Evolutionary conservation across 2,329 filamentous ascomycete species (phyloP).

Genomic region (Tolypocladium tropicale): DNA sequence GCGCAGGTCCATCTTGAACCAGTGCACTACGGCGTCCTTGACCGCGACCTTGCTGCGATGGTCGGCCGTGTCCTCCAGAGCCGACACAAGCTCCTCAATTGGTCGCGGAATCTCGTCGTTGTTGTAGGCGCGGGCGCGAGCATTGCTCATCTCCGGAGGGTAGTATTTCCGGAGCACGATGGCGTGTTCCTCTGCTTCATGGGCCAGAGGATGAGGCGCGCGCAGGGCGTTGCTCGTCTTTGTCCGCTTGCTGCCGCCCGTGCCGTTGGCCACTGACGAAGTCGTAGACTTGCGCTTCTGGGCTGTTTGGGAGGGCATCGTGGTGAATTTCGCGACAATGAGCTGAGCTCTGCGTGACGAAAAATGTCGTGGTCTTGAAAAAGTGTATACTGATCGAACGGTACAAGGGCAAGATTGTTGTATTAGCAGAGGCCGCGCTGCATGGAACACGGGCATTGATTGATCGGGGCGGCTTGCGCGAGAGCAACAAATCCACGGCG

Average conservation of each 20-base stretch:
- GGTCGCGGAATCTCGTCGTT: constrained; percentile 60
- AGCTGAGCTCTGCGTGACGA: neutral
- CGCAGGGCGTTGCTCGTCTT: constrained; percentile 24
- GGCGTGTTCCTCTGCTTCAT: constrained; percentile 40
- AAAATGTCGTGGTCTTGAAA: neutral
- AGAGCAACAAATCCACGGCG: neutral
- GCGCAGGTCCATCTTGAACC: constrained; percentile 81
- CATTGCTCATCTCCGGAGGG: constrained; percentile 76
- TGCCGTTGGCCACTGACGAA: constrained; percentile 11
- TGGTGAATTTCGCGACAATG: constrained; percentile 5
- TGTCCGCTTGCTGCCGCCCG: constrained; percentile 21
- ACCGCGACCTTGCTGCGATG: constrained; percentile 40
- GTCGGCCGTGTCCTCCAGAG: constrained; percentile 49
- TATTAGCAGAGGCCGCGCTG: too few relatives aligned
- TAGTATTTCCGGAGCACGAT: constrained; percentile 70
- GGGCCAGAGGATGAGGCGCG: constrained; percentile 35
- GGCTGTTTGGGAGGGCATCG: constrained; percentile 16
- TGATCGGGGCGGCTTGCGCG: neutral
- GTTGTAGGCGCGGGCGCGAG: constrained; percentile 64
- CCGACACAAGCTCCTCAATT: constrained; percentile 54
- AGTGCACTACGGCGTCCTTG: constrained; percentile 65
- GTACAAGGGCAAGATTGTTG: neutral
- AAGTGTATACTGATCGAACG: neutral
- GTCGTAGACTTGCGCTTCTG: constrained; percentile 21
- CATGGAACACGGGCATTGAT: constrained; percentile 4